Base-by-base conservation (phyloP, 164 flowering plant species). In the Umbilicus rupestris region DNA sequence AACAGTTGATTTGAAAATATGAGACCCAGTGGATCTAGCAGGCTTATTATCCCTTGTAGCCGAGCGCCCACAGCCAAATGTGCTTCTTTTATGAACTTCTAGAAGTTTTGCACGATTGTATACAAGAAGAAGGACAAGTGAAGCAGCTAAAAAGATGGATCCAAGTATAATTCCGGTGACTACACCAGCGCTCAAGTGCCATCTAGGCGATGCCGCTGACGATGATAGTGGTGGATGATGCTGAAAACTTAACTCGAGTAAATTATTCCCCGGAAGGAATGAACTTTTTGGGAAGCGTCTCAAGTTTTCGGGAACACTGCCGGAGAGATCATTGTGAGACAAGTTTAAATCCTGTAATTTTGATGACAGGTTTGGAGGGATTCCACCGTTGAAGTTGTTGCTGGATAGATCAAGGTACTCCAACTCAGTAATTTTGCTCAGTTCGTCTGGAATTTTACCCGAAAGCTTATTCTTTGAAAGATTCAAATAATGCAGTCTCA, bases 341-440 rank as follows among this genome's bases (percentile, higher is more conserved):
- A 91, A 82, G 74, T 87, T 85, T 59, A 94, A 78, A 37, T 22
- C 70, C 67, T 67, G 73, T 19, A 94, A 74, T 70, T 68, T 80
- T 17, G 80, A 67, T 14, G 98, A 74, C 58, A 94, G 85, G 45
- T 70, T 68, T 19, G 80, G 79, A 39, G 99, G 99, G 62, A 94
- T 87, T 44, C 50, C 52, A 6, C 97, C 97, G 7, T 65, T 67
- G 71, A 94, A 91, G 39, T 75, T 70, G 76, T 91, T 94, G 63
- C 24, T 71, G 59, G 97, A 94, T 64, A 94, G 67, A 74, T 94
- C 89, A 66, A 94, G 90, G 70, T 78, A 80, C 72, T 84, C 83
- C 81, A 94, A 80, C 59, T 49, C 65, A 69, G 62, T 66, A 64
- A 94, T 87, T 74, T 83, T 82, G 76, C 75, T 75, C 72, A 94